Base-by-base conservation (phyloP, 2,329 filamentous ascomycete species). In the Escovopsis weberi region DNA sequence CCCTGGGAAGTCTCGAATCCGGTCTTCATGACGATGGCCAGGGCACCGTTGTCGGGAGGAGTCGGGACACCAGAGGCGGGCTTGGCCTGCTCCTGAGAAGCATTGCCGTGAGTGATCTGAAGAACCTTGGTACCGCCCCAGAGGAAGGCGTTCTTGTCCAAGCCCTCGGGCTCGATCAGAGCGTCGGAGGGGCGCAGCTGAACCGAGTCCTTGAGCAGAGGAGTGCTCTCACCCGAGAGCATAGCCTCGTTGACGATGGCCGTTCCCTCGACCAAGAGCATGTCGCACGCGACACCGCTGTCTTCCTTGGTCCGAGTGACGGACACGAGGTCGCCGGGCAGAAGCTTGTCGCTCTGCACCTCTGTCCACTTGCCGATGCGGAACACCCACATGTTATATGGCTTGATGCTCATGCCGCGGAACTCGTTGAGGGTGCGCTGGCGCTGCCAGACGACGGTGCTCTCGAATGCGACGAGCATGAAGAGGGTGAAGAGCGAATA, bases 191-290 rank as follows among this genome's bases (percentile, higher is more conserved):
- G 88, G 48, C 91, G 82, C 37, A 98, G 75, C 60, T 93, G 87
- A 45, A 98, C 71, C 0, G 91, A 98, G 55, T 98, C 91, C 65
- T 98, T 98, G 53, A 98, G 72, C 37, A 98, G 75, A 30, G 91
- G 91, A 0, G 93, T 98, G 60, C 89, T 96, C 66, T 98, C 91
- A 49, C 91, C 91, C 4, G 91, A 98, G 53, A 98, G 74, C 91
- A 98, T 98, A 48, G 93, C 93, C 65, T 98, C 91, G 65, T 98
- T 98, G 55, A 98, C 91, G 59, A 98, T 98, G 8, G 85, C 89
- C 43, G 86, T 88, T 28, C 91, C 93, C 61, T 96, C 88, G 28
- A 98, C 81, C 38, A 98, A 65, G 41, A 98, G 69, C 82, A 98
- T 94, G 60, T 98, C 91, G 61, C 91, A 98, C 32, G 91, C 89